Conservation (phyloP, 192 early-diverging fungal genomes). For the Entophlyctis luteolus region DNA sequence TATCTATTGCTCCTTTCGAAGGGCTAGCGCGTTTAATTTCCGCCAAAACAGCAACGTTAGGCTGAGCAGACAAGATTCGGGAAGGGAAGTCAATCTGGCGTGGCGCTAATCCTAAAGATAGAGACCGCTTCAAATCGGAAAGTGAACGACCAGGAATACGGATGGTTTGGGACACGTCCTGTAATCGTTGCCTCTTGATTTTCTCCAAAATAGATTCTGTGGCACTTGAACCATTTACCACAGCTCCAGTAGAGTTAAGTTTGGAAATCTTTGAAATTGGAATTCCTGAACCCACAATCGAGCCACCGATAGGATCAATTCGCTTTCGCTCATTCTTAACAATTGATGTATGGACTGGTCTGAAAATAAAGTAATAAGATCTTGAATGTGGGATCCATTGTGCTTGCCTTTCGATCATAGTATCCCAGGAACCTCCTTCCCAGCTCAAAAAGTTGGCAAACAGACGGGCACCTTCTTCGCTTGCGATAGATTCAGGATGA, state of each 20-base stretch:
- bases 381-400: neutral
- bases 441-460: constrained; percentile 88
- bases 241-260: constrained; percentile 49
- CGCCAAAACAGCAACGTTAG: constrained; percentile 77
- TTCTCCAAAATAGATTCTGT: constrained; percentile 64
- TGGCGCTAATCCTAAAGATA: constrained; percentile 72
- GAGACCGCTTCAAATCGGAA: constrained; percentile 62
- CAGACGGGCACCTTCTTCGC: constrained; percentile 83
- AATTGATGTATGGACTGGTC: constrained; percentile 7
- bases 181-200: constrained; percentile 76
- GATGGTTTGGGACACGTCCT: constrained; percentile 72
- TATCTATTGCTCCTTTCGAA: constrained; percentile 84
- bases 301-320: neutral
- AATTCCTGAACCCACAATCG: constrained; percentile 29
- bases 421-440: constrained; percentile 81
- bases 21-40: constrained; percentile 98
- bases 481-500: constrained; percentile 96
- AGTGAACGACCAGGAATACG: constrained; percentile 68
- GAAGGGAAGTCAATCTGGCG: constrained; percentile 72
- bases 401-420: constrained; percentile 31
- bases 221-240: neutral
- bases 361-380: neutral
- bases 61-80: constrained; percentile 47
- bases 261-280: constrained; percentile 43
- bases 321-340: constrained; percentile 15